Evolutionary conservation across 1,284 basidiomycete genomes (phyloP), one percentile per base, ranked within the genome.

Genomic region (Cutaneotrichosporon sp.): DNA sequence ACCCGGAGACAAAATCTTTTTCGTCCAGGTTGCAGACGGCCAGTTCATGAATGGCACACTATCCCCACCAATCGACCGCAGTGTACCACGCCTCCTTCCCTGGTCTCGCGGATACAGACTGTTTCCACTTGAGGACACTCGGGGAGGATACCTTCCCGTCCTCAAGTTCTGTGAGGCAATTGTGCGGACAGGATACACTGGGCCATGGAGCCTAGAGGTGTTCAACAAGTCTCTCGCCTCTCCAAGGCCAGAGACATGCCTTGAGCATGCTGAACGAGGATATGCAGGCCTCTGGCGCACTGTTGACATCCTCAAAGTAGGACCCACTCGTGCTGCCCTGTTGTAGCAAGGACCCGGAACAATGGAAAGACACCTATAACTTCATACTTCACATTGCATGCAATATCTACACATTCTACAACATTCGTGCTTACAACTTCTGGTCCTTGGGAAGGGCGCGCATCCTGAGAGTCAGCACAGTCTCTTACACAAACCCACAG

Each of bases 401-500:
- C 6, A 22, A 49, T 22, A 18, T 36, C 38, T 40, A 40, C 38
- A 49, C 47, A 22, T 49, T 49, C 47, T 26, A 49, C 22, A 21
- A 49, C 22, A 26, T 49, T 7, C 10, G 2, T 56, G 26, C 4
- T 31, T 62, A 62, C 56, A 62, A 36, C 56, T 42, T 52, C 59
- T 64, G 63, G 34, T 64, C 55, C 56, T 64, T 64, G 16, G 63
- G 63, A 55, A 64, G 50, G 32, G 47, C 16, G 14, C 63, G 55
- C 63, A 56, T 56, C 55, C 55, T 56, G 34, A 10, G 6, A 11
- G 36, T 56, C 55, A 56, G 36, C 55, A 38, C 4, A 5, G 34
- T 10, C 50, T 4, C 26, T 16, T 7, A 5, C 16, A 11, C 26
- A 4, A 51, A 64, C 63, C 53, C 55, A 64, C 57, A 82, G 80